A percentile compares a stretch with the other conserved stretches of the same genome.
phyloP scores from a whole-genome alignment of 352 stramenopile species.

The Pythium brachiatum region DNA sequence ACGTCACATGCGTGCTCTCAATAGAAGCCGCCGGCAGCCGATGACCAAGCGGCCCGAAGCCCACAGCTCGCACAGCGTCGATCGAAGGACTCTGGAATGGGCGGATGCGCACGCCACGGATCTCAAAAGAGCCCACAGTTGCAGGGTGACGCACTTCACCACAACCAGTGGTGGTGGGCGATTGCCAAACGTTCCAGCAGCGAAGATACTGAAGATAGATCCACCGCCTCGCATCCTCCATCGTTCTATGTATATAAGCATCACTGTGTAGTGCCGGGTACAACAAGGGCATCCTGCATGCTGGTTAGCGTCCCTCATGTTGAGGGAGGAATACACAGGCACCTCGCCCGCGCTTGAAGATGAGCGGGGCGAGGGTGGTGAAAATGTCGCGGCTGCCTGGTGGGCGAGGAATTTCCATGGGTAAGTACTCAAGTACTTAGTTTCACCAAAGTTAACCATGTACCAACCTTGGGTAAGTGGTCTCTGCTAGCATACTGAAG shows the following conservation, averaged over 20 bases:
- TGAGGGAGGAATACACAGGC: too few species aligned
- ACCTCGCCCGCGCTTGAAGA: background rate
- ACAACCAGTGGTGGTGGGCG: background rate
- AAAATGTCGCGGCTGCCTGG: background rate
- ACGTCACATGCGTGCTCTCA: conserved; percentile 27
- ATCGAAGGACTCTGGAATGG: conserved; percentile 1
- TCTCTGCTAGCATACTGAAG: too few species aligned
- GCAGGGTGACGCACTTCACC: background rate
- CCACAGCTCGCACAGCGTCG: background rate
- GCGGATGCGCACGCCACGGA: background rate
- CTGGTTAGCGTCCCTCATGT: too few species aligned
- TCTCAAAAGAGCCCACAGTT: background rate
- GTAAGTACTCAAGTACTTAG: too few species aligned
- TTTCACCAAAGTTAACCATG: too few species aligned
- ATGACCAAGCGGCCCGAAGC: conserved; percentile 8
- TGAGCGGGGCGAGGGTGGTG: background rate
- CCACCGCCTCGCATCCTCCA: too few species aligned
- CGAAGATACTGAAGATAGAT: too few species aligned
- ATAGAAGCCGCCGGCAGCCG: conserved; percentile 13
- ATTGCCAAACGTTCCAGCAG: background rate
- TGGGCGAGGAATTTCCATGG: too few species aligned
- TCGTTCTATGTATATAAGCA: too few species aligned
- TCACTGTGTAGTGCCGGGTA: too few species aligned
- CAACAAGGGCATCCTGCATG: too few species aligned
- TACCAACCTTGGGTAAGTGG: too few species aligned